Evolutionary conservation across 352 stramenopile genomes (phyloP), one percentile per base, ranked within the genome.

Genomic region (Globisporangium middletonii): DNA sequence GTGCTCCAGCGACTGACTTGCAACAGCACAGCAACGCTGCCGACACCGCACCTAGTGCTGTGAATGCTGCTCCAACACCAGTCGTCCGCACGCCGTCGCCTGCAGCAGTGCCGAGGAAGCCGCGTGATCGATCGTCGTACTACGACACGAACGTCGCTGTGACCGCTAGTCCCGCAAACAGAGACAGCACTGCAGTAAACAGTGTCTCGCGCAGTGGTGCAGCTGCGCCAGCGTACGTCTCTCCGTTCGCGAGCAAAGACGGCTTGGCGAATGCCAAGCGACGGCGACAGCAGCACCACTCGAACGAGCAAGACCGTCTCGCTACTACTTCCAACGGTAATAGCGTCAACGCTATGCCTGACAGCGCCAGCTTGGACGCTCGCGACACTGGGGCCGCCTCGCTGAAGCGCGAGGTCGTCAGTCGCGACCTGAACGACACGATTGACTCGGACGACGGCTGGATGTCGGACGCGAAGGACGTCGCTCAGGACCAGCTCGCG

Each of bases 391-490:
- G 71, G 77, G n/a, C 73, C 64, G 16, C 82, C 73, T 38, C 59
- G 33, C 68, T 9, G 1, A 38, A 38, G 33, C 33, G 4, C 33
- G 33, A 38, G 33, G 33, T 38, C 33, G 33, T 38, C 33, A 38
- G 33, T 9, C 33, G 9, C 33, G 33, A 12, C 33, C 33, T 13
- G 33, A 13, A 18, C 27, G 56, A 55, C 11, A 45, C 46, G 35
- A 59, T 38, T 0, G 63, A 79, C 28, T 73, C 76, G 46, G 66
- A 63, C 48, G 79, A 88, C 48, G 69, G 70, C 2, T 89, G 78
- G 78, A 67, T 89, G 11, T 89, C 78, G 1, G 83, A 88, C 51
- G 73, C 72, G 0, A 77, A 84, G 50, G 75, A 85, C 42, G 62
- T 64, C 19, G 27, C 30, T 15, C 26, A 15, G 9, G 53, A 56